phyloP scores from a whole-genome alignment of 495 filamentous ascomycete species.

The Cryomyces antarcticus region DNA sequence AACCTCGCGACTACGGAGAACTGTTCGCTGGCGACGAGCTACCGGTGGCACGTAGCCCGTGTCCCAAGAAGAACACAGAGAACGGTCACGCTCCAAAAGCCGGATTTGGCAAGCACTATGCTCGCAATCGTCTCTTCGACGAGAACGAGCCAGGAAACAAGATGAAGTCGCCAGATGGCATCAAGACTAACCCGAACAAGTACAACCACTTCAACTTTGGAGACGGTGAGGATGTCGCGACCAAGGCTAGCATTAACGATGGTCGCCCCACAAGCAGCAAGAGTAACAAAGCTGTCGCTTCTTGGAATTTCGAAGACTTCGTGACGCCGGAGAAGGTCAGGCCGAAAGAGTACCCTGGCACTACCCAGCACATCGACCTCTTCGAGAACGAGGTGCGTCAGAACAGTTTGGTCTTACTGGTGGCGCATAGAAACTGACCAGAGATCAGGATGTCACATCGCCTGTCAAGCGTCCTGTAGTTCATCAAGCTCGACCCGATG shows the following conservation, averaged over 20 bases:
- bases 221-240: constrained; percentile 31
- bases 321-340: constrained; percentile 53
- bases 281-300: constrained; percentile 41
- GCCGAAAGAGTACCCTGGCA: constrained; percentile 25
- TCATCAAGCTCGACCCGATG: constrained; percentile 52
- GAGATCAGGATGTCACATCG: constrained; percentile 23
- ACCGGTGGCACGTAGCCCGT: constrained; percentile 13
- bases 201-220: constrained; percentile 78
- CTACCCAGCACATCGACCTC: constrained; percentile 10
- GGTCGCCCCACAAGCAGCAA: constrained; percentile 19
- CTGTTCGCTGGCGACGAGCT: constrained; percentile 34
- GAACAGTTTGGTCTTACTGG: not conserved
- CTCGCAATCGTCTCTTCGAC: constrained; percentile 49
- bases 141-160: constrained; percentile 27
- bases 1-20: constrained; percentile 39
- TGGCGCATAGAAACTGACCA: constrained; percentile 1
- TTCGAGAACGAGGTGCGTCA: constrained; percentile 24
- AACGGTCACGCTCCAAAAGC: constrained; percentile 37
- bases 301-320: constrained; percentile 80
- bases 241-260: constrained; percentile 9
- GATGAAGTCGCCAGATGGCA: constrained; percentile 23
- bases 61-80: constrained; percentile 28
- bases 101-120: constrained; percentile 50
- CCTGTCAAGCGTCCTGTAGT: constrained; percentile 27
- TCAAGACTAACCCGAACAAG: constrained; percentile 48